Conservation (phyloP, 1,284 basidiomycete genomes). For the Microbotryomycetes sp. region DNA sequence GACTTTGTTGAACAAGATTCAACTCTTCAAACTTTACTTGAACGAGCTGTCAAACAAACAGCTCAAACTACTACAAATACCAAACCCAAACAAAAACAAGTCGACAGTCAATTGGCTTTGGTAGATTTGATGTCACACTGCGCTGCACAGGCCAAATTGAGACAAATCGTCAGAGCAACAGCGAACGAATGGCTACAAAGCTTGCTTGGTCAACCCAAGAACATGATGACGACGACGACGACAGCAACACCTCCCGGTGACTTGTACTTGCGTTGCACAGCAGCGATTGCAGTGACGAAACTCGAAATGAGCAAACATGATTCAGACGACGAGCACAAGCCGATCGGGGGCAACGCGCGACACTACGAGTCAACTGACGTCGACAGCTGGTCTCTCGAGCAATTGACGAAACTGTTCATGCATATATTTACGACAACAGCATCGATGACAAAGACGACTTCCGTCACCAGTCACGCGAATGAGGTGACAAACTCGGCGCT, state of each 20-base stretch:
- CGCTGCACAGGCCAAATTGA: conserved; percentile 42
- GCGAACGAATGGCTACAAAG: conserved; percentile 57
- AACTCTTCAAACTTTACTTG: conserved; percentile 56
- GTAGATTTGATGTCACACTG: conserved; percentile 56
- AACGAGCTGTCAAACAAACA: conserved; percentile 54
- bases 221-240: not conserved
- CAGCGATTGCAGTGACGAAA: conserved; percentile 70
- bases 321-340: conserved; percentile 50
- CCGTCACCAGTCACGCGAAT: not conserved
- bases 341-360: conserved; percentile 45
- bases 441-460: conserved; percentile 34
- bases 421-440: conserved; percentile 48
- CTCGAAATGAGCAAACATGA: no score
- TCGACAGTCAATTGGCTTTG: conserved; percentile 37
- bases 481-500: conserved; percentile 49
- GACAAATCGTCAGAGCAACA: conserved; percentile 12
- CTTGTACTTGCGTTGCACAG: conserved; percentile 53
- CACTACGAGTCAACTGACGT: not conserved
- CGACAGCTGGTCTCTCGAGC: conserved; percentile 40
- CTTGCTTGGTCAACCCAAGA: conserved; percentile 43
- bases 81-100: conserved; percentile 50
- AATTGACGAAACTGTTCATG: conserved; percentile 55
- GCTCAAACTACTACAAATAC: conserved; percentile 49
- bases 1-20: conserved; percentile 58
- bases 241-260: conserved; percentile 46